A percentile compares a stretch with the other conserved stretches of the same genome.
These are phyloP conservation scores for Candida dajiaensis DNA, from an alignment of 805 yeast species.

Conservation along the genomic window DNA sequence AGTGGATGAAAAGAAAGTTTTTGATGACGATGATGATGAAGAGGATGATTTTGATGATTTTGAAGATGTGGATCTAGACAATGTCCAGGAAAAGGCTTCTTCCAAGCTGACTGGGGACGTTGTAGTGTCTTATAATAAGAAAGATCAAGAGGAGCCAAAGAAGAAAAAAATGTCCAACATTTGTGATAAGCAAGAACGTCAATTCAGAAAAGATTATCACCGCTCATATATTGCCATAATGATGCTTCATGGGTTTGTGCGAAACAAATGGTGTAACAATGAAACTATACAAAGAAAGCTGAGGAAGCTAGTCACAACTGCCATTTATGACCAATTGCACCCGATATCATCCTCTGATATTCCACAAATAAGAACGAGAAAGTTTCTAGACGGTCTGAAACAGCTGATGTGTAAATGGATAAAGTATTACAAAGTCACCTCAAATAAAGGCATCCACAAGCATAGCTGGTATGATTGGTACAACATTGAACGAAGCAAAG, in stretches of 20 bases:
- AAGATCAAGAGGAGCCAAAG: slow-evolving; percentile 18
- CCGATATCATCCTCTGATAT: slow-evolving; percentile 35
- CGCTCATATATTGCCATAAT: slow-evolving; percentile 50
- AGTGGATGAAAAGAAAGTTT: slow-evolving; percentile 29
- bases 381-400: slow-evolving; percentile 71
- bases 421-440: slow-evolving; percentile 42
- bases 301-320: slow-evolving; percentile 40
- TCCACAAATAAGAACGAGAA: slow-evolving; percentile 46
- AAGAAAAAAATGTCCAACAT: slow-evolving; percentile 24
- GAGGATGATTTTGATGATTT: slow-evolving; percentile 20
- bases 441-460: slow-evolving; percentile 30
- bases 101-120: slow-evolving; percentile 11
- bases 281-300: slow-evolving; percentile 34
- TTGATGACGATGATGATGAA: too few relatives aligned
- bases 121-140: slow-evolving; percentile 11
- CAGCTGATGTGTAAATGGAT: slow-evolving; percentile 61
- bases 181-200: slow-evolving; percentile 51
- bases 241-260: slow-evolving; percentile 57
- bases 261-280: slow-evolving; percentile 74
- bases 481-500: slow-evolving; percentile 12
- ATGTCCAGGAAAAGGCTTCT: slow-evolving; percentile 17
- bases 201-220: slow-evolving; percentile 49
- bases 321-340: slow-evolving; percentile 40
- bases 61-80: slow-evolving; percentile 22
- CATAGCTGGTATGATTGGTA: slow-evolving; percentile 38